These are phyloP conservation scores for Apophysomyces trapeziformis DNA, from an alignment of 371 early-diverging fungal genomes.

Conservation along the genomic window DNA sequence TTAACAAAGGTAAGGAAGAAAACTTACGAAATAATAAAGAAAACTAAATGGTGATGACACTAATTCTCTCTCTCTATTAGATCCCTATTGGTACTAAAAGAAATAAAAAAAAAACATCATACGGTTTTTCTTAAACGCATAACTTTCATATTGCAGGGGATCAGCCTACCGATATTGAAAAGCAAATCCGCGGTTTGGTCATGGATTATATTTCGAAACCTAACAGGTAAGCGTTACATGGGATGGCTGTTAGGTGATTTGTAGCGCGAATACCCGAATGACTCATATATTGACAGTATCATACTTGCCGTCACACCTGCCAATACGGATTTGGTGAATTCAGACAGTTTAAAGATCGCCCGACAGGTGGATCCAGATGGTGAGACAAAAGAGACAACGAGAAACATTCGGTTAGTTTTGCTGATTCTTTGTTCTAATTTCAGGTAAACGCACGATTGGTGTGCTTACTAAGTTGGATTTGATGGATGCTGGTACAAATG, in stretches of 20 bases:
- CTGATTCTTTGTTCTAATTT: neutral
- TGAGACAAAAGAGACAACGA: neutral
- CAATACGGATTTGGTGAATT: slow-evolving; percentile 91
- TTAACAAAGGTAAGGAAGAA: slow-evolving; percentile 76
- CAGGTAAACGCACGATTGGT: slow-evolving; percentile 83
- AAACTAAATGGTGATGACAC: too few species aligned
- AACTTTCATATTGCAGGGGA: slow-evolving; percentile 57
- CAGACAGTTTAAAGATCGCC: slow-evolving; percentile 92
- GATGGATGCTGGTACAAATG: slow-evolving; percentile 95
- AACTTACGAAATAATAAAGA: neutral
- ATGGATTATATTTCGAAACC: slow-evolving; percentile 86
- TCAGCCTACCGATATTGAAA: slow-evolving; percentile 90
- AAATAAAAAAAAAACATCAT: slow-evolving; percentile 16
- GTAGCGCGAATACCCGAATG: neutral
- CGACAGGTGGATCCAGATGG: slow-evolving; percentile 91
- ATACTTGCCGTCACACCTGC: slow-evolving; percentile 96
- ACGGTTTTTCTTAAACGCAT: neutral
- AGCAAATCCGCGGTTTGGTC: slow-evolving; percentile 83
- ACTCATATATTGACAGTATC: slow-evolving; percentile 57
- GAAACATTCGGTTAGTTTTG: neutral
- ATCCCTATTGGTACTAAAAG: slow-evolving; percentile 48
- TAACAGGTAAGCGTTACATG: slow-evolving; percentile 62
- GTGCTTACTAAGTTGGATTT: slow-evolving; percentile 95
- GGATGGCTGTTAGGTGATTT: slow-evolving; percentile 21
- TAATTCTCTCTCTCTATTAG: slow-evolving; percentile 17